Conservation (phyloP, 1,284 basidiomycete species). For the Marasmius tenuissimus region DNA sequence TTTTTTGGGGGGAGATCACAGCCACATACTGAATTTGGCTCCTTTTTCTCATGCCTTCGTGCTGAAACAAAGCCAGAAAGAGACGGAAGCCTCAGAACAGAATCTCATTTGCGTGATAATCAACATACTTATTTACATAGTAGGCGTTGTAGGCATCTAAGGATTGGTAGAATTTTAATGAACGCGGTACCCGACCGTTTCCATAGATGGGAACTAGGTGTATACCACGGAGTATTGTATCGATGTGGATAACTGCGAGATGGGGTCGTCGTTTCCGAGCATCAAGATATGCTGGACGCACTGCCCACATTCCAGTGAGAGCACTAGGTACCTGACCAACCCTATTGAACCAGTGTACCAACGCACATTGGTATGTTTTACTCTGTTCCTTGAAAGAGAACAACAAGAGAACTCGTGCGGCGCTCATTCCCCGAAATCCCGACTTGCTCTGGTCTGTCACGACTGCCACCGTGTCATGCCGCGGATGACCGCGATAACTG, state of each 20-base stretch:
- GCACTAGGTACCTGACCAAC: conserved; percentile 2
- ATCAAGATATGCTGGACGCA: conserved; percentile 4
- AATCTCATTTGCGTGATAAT: conserved; percentile 18
- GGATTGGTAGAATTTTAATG: conserved; percentile 5
- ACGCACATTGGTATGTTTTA: conserved; percentile 13
- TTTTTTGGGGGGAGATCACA: too few relatives aligned
- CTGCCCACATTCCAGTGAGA: conserved; percentile 18
- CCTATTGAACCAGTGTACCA: conserved; percentile 17
- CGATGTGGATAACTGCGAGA: conserved; percentile 17
- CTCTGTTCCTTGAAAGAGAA: conserved; percentile 14
- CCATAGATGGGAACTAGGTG: conserved; percentile 20
- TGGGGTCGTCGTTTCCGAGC: not conserved
- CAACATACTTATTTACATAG: conserved; percentile 18
- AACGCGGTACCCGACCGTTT: conserved; percentile 4
- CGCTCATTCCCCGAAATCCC: conserved; percentile 13
- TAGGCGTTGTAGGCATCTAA: conserved; percentile 18
- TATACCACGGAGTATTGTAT: conserved; percentile 16
- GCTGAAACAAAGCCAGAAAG: too few relatives aligned
- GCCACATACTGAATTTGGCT: too few relatives aligned
- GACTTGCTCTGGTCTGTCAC: not conserved
- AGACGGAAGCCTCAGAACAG: conserved; percentile 1
- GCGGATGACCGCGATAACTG: not conserved
- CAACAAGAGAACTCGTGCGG: conserved; percentile 10
- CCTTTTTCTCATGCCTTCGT: too few relatives aligned
- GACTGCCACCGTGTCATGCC: not conserved